Evolutionary conservation across 1,284 basidiomycete species (phyloP).

Genomic region (Pascua guehoae): DNA sequence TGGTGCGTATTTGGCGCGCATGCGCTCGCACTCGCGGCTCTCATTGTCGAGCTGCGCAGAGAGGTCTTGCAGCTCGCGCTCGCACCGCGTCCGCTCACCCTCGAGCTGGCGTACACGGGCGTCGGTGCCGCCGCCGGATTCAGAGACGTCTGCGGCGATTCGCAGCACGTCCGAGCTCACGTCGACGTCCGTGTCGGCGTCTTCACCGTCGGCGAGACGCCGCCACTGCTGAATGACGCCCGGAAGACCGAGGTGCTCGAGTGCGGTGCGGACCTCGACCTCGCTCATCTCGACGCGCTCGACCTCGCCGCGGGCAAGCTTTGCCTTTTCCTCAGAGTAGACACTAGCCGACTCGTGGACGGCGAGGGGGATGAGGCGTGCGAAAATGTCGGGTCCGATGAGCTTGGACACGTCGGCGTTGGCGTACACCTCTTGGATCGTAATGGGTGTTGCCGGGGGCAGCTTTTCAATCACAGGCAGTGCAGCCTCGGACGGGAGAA

Average conservation of each 20-base stretch:
- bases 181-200: slow-evolving; percentile 52
- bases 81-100: slow-evolving; percentile 61
- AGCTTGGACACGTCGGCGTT: slow-evolving; percentile 89
- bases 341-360: slow-evolving; percentile 95
- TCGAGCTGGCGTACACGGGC: slow-evolving; percentile 60
- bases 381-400: slow-evolving; percentile 89
- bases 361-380: slow-evolving; percentile 81
- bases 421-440: slow-evolving; percentile 91
- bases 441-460: slow-evolving; percentile 70
- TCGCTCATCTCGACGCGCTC: slow-evolving; percentile 83
- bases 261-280: slow-evolving; percentile 69
- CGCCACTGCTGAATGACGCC: slow-evolving; percentile 71
- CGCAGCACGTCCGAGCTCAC: slow-evolving; percentile 69
- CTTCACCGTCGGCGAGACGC: slow-evolving; percentile 65
- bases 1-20: slow-evolving; percentile 79
- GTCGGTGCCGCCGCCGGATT: slow-evolving; percentile 56
- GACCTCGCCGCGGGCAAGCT: slow-evolving; percentile 82
- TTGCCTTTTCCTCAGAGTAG: slow-evolving; percentile 98
- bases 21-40: slow-evolving; percentile 74
- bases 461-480: slow-evolving; percentile 78
- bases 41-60: slow-evolving; percentile 69
- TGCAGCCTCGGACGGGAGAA: slow-evolving; percentile 74
- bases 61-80: slow-evolving; percentile 60
- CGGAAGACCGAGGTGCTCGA: slow-evolving; percentile 81
- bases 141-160: slow-evolving; percentile 70